Evolutionary conservation across 768 basidiomycete species (phyloP), one percentile per base, ranked within the genome.

Genomic region (Phylloporus sp.): DNA sequence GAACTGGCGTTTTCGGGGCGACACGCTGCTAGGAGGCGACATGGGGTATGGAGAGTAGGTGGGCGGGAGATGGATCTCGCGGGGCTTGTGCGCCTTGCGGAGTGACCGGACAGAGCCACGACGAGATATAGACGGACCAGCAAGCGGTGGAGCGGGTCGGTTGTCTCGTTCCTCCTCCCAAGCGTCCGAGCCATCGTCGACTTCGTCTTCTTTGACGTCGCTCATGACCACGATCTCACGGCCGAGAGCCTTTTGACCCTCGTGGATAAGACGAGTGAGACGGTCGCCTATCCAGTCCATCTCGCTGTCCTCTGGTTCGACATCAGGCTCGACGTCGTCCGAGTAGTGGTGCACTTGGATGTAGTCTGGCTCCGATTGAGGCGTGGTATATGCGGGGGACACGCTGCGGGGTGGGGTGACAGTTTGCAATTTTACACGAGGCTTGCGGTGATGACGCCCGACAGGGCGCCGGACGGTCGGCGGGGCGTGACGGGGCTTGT

Each of bases 201-300:
- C 77, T 55, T 82, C 82, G 48, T 89, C 87, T 54, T 87, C 85
- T 46, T 81, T 72, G 5, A 74, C 72, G 38, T 89, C 87, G 50
- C 80, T 81, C 77, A 82, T 79, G 5, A 89, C 79, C 9, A 91
- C 88, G 14, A 92, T 74, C 60, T 91, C 87, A n/a, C 76, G 71
- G 13, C 77, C 79, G 7, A 92, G 73, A 0, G 90, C 90, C 37
- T 77, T 80, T 60, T 86, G 81, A 14, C 90, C 90, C 56, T 91
- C 81, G 57, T 81, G 79, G 53, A 92, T 91, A 41, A 91, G 77
- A 49, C 67, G 68, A 22, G 78, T 65, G 24, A 92, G 75, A 53
- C 78, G 80, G 52, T 78, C 81, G 17, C 85, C 84, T 49, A 90
- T 84, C 85, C 85, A 88, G 55, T 88, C 85, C 84, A 90, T 90